A percentile compares a stretch with the other conserved stretches of the same genome.
These are phyloP conservation scores for Blastobotrys persicus DNA, from an alignment of 1,139 yeast species.

Conservation along the genomic window DNA sequence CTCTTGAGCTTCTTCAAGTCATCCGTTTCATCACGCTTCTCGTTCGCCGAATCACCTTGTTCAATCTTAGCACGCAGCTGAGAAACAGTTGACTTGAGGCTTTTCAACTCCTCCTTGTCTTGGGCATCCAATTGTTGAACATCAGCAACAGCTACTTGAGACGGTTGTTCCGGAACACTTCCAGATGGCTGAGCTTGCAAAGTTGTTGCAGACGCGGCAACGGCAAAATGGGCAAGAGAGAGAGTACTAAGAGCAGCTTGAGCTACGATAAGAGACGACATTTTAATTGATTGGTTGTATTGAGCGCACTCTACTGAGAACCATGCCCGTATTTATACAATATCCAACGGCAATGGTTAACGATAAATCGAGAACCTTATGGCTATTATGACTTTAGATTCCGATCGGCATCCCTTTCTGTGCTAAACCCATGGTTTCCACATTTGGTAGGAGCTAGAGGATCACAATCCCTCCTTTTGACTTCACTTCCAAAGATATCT, in stretches of 20 bases:
- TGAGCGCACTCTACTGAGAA: neutral
- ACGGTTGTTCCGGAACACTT: neutral
- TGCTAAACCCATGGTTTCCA: neutral
- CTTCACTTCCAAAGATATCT: too few relatives aligned
- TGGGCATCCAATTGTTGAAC: neutral
- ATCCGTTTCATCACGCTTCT: neutral
- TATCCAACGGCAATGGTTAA: neutral
- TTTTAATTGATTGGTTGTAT: neutral
- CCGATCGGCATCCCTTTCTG: neutral
- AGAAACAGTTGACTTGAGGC: neutral
- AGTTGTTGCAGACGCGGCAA: neutral
- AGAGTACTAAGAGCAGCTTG: slow-evolving; percentile 1
- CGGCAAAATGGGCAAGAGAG: neutral
- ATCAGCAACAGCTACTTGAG: neutral
- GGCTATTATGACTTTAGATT: too few relatives aligned
- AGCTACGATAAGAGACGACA: neutral
- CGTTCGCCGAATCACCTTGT: too few relatives aligned
- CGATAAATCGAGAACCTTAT: neutral
- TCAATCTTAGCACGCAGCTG: too few relatives aligned
- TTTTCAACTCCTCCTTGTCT: neutral
- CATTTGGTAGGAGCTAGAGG: neutral
- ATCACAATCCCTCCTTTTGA: too few relatives aligned
- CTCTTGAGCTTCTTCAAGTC: neutral
- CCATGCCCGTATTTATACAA: neutral
- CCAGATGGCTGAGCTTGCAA: neutral